These are phyloP conservation scores for Chaetomium sp. DNA, from an alignment of 2,329 filamentous ascomycete species.

Conservation along the genomic window DNA sequence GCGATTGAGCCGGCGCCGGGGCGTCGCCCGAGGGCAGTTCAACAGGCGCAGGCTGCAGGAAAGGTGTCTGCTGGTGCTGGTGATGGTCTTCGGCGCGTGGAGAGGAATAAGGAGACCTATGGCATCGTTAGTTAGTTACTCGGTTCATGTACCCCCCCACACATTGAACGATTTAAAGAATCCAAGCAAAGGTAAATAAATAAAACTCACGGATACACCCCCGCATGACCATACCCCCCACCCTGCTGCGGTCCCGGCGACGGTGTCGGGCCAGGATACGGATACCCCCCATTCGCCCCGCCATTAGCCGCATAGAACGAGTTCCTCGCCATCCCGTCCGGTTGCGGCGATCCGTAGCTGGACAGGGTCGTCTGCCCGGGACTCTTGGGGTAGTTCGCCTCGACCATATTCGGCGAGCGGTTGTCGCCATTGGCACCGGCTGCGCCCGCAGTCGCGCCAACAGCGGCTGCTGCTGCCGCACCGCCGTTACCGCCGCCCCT, in stretches of 20 bases:
- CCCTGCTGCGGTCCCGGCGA: background rate
- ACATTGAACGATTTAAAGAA: background rate
- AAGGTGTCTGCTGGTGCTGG: background rate
- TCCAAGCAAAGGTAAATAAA: background rate
- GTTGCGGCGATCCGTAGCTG: constrained; percentile 16
- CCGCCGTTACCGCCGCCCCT: background rate
- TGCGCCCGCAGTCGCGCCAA: constrained; percentile 14
- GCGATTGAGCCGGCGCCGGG: constrained; percentile 25
- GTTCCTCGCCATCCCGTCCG: constrained; percentile 18
- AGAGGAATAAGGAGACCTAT: constrained; percentile 9
- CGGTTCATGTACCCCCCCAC: background rate
- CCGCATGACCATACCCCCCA: constrained; percentile 7
- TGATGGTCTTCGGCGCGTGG: background rate
- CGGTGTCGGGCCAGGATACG: background rate
- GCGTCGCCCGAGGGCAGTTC: constrained; percentile 32
- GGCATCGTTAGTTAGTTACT: background rate
- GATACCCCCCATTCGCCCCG: background rate
- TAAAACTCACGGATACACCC: constrained; percentile 14
- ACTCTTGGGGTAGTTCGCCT: constrained; percentile 29
- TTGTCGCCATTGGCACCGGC: background rate
- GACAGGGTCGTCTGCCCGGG: constrained; percentile 28
- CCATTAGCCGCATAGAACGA: background rate
- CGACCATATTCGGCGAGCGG: constrained; percentile 22
- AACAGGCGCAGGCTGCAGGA: constrained; percentile 23
- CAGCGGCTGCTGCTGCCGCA: constrained; percentile 13